These are phyloP conservation scores for Talaromyces sp. DNA, from an alignment of 2,329 filamentous ascomycete genomes.

Conservation along the genomic window DNA sequence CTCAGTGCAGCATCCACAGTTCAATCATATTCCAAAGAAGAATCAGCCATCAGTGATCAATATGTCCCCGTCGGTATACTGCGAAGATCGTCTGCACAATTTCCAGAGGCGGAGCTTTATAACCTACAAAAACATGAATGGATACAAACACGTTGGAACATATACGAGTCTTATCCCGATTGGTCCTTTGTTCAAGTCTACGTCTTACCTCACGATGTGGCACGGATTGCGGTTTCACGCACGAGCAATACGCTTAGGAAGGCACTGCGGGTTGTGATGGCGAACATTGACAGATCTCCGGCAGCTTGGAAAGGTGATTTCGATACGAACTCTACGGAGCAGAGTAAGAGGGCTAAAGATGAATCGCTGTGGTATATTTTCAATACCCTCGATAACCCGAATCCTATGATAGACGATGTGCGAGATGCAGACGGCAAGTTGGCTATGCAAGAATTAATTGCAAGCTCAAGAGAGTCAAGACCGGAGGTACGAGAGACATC, in stretches of 20 bases:
- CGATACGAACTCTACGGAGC: conserved; percentile 8
- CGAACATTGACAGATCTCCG: conserved; percentile 37
- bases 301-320: conserved; percentile 38
- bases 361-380: conserved; percentile 51
- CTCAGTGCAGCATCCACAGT: not conserved
- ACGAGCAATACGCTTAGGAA: conserved; percentile 32
- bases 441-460: conserved; percentile 38
- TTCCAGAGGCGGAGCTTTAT: conserved; percentile 24
- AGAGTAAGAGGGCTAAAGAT: conserved; percentile 28
- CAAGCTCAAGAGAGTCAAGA: conserved; percentile 17
- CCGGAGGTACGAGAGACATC: conserved; percentile 19
- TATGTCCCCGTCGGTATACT: conserved; percentile 35
- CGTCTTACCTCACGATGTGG: conserved; percentile 41
- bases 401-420: conserved; percentile 30
- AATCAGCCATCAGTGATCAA: conserved; percentile 14
- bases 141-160: conserved; percentile 30
- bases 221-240: conserved; percentile 32
- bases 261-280: conserved; percentile 39
- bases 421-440: conserved; percentile 30
- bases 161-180: conserved; percentile 18
- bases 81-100: conserved; percentile 19
- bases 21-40: not conserved
- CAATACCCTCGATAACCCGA: conserved; percentile 46
- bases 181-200: conserved; percentile 34
- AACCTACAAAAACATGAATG: conserved; percentile 33